Evolutionary conservation across 306 rosid species (phyloP).

Genomic region (Glycine tomentella): DNA sequence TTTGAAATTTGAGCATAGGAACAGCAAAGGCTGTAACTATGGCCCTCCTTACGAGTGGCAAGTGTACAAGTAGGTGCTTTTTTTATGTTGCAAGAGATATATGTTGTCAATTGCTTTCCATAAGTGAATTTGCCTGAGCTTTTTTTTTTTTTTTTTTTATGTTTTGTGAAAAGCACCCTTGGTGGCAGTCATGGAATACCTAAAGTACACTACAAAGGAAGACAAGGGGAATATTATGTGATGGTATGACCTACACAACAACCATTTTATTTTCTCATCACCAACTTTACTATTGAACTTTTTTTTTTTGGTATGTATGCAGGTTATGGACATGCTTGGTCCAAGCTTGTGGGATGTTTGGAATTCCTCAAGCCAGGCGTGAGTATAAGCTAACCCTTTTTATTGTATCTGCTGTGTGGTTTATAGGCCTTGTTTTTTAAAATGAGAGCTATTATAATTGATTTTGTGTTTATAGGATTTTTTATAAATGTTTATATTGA

Average conservation of each 20-base stretch:
- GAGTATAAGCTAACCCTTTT: slow-evolving; percentile 53
- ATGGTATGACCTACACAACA: slow-evolving; percentile 68
- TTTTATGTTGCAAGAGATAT: background rate
- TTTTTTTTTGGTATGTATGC: slow-evolving; percentile 26
- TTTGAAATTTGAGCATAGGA: slow-evolving; percentile 92
- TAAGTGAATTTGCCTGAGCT: background rate
- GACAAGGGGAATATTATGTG: slow-evolving; percentile 85
- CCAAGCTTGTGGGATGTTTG: slow-evolving; percentile 94
- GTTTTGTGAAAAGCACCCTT: slow-evolving; percentile 69
- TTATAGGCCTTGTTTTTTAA: slow-evolving; percentile 8
- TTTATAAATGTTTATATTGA: slow-evolving; percentile 17
- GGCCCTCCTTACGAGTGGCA: slow-evolving; percentile 99
- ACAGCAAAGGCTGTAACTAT: slow-evolving; percentile 93
- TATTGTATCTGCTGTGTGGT: slow-evolving; percentile 28
- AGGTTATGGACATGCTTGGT: slow-evolving; percentile 99
- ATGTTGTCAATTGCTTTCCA: background rate
- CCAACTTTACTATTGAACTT: slow-evolving; percentile 15
- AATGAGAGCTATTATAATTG: slow-evolving; percentile 5
- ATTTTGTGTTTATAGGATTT: slow-evolving; percentile 6
- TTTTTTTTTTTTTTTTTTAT: slow-evolving; percentile 2
- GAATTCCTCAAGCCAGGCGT: slow-evolving; percentile 95
- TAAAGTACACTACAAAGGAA: slow-evolving; percentile 89
- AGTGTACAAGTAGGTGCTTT: slow-evolving; percentile 83
- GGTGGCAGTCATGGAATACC: slow-evolving; percentile 99
- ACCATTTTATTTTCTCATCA: background rate